Base-by-base conservation (phyloP, 257 asterid species). In the Lithospermum erythrorhizon region DNA sequence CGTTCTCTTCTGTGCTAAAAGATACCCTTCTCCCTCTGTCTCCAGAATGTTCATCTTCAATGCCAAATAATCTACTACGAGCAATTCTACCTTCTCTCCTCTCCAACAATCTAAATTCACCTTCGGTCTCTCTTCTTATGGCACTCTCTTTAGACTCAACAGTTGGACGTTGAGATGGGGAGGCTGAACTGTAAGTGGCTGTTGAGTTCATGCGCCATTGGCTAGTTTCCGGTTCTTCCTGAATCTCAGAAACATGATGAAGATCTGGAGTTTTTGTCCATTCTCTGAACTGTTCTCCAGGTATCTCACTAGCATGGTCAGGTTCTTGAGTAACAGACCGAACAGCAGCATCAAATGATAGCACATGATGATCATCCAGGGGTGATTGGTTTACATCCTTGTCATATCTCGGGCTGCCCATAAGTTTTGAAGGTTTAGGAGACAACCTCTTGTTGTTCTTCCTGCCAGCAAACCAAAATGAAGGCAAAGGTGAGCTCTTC, bases 51-150 rank as follows among this genome's bases (percentile, higher is more conserved):
- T 89, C 97, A 75, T 89, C 99, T 53, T 93, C 99, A 64, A 86
- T 84, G 53, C 97, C 89, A 21, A 89, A 89, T 63, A 93, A 80
- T 73, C 96, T 81, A 20, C 94, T 90, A 23, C 87, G 95, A 3
- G 83, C 85, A 48, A 68, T 79, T 76, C 89, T 78, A 69, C 85
- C 76, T 71, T 93, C 96, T 47, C 99, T 86, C 84, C 96, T 83
- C 70, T 83, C 99, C 53, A 89, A 77, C 30, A 93, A 75, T 68
- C 97, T 75, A 73, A 89, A 93, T 49, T 87, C 99, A 15, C 99
- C 97, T 73, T 89, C 99, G 10, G 96, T 89, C 76, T 93, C 97
- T 72, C 97, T 76, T 74, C 96, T 83, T 74, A 93, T 89, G 20
- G 96, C 95, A 67, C 95, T 91, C 74, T 86, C 98, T 76, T 87